A percentile compares a stretch with the other conserved stretches of the same genome.
Evolutionary conservation across 768 basidiomycete species (phyloP).

Genomic region (Collybia nuda): DNA sequence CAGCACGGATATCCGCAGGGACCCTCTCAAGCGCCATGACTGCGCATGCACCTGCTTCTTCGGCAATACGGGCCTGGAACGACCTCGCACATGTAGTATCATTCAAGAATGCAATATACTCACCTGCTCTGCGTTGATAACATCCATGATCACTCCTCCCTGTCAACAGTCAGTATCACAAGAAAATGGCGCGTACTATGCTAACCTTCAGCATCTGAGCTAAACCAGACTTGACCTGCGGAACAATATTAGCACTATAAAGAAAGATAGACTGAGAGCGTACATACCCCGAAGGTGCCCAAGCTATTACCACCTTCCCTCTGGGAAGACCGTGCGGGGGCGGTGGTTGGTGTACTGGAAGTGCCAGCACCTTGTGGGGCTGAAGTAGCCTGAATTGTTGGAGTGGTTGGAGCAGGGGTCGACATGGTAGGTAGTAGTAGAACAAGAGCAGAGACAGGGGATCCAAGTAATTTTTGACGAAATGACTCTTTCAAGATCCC

Average conservation of each 20-base stretch:
- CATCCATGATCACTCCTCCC: constrained; percentile 96
- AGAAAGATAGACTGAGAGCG: not conserved
- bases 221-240: constrained; percentile 87
- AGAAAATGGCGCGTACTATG: constrained; percentile 5
- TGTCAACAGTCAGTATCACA: constrained; percentile 23
- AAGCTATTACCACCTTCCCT: constrained; percentile 57
- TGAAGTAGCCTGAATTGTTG: constrained; percentile 30
- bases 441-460: constrained; percentile 10
- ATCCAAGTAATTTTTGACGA: constrained; percentile 1
- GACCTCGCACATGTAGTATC: constrained; percentile 14
- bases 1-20: constrained; percentile 88
- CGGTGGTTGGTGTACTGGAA: constrained; percentile 38
- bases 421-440: constrained; percentile 18
- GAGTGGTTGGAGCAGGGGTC: constrained; percentile 22
- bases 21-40: constrained; percentile 98
- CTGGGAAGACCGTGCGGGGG: constrained; percentile 53
- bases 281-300: constrained; percentile 67
- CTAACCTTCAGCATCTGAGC: constrained; percentile 95
- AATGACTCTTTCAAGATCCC: constrained; percentile 14
- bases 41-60: constrained; percentile 95
- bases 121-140: constrained; percentile 71
- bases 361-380: constrained; percentile 40
- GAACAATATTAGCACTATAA: constrained; percentile 5
- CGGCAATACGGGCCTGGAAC: constrained; percentile 87
- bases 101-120: constrained; percentile 9